Evolutionary conservation across 345 rosid species (phyloP), one percentile per base, ranked within the genome.

Genomic region (Eucalyptus sideroxylon): DNA sequence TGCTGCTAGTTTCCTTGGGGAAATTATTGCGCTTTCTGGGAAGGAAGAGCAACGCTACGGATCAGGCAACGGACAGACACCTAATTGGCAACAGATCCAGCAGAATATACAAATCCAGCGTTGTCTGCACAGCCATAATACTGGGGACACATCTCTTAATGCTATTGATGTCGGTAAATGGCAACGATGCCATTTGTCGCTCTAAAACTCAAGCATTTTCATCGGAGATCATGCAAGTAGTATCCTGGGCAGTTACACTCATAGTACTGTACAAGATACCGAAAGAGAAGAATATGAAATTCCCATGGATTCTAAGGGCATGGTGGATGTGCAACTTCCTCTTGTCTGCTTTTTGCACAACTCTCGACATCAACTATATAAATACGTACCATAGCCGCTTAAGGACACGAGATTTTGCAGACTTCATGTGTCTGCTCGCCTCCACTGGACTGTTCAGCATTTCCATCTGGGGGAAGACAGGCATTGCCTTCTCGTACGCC

Each of bases 251-350:
- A 27, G 67, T 91, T 21, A 90, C 95, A 45, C 91, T 94, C 87
- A 45, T 95, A 30, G 87, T 85, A 30, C 88, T 94, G 23, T 91
- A 88, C 91, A 93, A 89, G 92, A 91, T 93, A 42, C 94, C 88
- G 24, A 89, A 60, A 51, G 86, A 77, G 37, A 92, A 60, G 90
- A 69, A 91, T 42, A 80, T 83, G 69, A 93, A 90, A 92, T 94
- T 94, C 90, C 98, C 99, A 83, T 94, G 95, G 96, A 91, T 94
- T 89, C 88, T 96, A 87, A 94, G 99, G 90, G 90, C 93, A 81
- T 97, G 98, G 99, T 97, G 99, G 99, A 86, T 94, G 89, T 96
- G 94, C 93, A 93, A 93, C 93, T 97, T 96, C 96, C 82, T 93
- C 40, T 81, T 95, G 67, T 94, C 93, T 72, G 56, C 88, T 72